Conservation (phyloP, 148 eudicot genomes). For the Chenopodium album region DNA sequence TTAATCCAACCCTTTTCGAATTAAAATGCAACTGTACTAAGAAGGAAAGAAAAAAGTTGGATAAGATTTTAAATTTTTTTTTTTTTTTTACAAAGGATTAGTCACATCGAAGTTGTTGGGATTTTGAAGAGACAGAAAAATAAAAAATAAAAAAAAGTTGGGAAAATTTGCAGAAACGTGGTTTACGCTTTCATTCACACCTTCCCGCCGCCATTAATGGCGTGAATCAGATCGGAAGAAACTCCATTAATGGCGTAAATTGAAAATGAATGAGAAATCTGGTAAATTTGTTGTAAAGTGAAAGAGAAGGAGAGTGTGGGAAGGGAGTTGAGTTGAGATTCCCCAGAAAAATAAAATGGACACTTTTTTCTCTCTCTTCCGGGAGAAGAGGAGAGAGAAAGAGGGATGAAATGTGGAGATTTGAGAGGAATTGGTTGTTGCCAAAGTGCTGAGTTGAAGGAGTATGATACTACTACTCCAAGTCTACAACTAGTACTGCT, state of each 20-base stretch:
- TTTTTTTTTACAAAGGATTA: background rate
- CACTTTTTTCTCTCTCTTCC: background rate
- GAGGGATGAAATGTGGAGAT: slow-evolving; percentile 7
- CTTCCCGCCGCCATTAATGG: slow-evolving; percentile 9
- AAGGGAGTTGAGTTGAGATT: background rate
- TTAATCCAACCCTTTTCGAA: too few species aligned
- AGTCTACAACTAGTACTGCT: too few species aligned
- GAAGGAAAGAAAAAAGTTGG: too few species aligned
- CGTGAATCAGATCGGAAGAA: background rate
- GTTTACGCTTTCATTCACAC: background rate
- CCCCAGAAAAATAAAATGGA: background rate
- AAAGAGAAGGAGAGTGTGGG: background rate
- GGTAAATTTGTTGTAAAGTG: background rate
- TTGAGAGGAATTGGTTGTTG: slow-evolving; percentile 1
- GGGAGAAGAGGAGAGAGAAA: background rate
- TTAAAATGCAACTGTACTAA: too few species aligned
- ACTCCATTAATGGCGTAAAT: background rate
- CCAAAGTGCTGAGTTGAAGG: too few species aligned
- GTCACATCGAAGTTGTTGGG: slow-evolving; percentile 4
- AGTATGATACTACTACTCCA: too few species aligned
- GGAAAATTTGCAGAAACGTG: background rate
- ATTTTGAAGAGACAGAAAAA: background rate
- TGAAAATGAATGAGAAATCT: background rate
- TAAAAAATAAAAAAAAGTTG: too few species aligned
- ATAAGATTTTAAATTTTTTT: too few species aligned